Conservation (phyloP, 2,329 filamentous ascomycete genomes). For the Chaetomium sp. region DNA sequence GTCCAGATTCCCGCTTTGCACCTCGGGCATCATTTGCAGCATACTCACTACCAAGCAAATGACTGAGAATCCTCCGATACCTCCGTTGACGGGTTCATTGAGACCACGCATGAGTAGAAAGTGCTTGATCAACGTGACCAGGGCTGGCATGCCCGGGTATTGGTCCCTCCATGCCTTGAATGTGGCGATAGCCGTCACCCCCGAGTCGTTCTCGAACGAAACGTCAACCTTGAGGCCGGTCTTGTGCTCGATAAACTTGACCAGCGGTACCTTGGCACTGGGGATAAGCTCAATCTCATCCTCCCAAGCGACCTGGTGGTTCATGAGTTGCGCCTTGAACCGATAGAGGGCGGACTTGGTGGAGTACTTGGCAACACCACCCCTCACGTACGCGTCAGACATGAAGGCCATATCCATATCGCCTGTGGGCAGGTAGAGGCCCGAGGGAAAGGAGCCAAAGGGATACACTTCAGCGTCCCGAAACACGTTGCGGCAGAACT, state of each 20-base stretch:
- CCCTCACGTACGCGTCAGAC: constrained; percentile 57
- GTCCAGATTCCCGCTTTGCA: constrained; percentile 61
- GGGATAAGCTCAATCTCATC: constrained; percentile 68
- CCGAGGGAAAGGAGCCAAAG: constrained; percentile 95
- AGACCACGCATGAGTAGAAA: constrained; percentile 85
- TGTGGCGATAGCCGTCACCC: constrained; percentile 76
- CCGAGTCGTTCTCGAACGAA: constrained; percentile 90
- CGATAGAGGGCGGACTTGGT: constrained; percentile 61
- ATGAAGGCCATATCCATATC: constrained; percentile 94
- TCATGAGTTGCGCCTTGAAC: constrained; percentile 63
- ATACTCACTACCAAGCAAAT: constrained; percentile 92
- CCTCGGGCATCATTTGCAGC: constrained; percentile 75
- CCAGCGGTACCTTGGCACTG: constrained; percentile 81
- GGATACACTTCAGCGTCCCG: constrained; percentile 65
- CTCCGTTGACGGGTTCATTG: constrained; percentile 89
- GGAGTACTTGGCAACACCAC: constrained; percentile 52
- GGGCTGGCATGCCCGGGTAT: constrained; percentile 81
- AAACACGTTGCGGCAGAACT: constrained; percentile 59
- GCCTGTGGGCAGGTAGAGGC: constrained; percentile 68
- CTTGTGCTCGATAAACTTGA: constrained; percentile 81
- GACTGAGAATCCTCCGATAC: constrained; percentile 89
- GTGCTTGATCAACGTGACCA: constrained; percentile 90
- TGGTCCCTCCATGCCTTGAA: constrained; percentile 77
- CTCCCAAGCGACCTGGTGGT: constrained; percentile 57
- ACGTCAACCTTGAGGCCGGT: constrained; percentile 87